Conservation (phyloP, 1,139 yeast species). For the Hanseniaspora gamundiae region DNA sequence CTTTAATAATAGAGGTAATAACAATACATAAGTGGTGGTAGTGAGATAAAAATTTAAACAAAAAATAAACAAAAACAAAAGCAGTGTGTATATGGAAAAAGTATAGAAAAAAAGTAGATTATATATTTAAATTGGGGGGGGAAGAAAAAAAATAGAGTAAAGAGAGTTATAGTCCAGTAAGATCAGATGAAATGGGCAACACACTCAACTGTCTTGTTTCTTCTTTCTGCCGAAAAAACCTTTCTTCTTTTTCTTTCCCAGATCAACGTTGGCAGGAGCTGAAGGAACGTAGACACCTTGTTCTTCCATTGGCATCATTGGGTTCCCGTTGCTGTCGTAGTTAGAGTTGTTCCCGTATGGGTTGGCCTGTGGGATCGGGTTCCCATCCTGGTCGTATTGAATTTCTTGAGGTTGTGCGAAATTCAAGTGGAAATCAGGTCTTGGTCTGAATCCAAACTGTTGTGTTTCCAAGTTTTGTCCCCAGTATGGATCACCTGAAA, state of each 20-base stretch:
- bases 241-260: conserved; percentile 45
- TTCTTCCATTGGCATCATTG: conserved; percentile 30
- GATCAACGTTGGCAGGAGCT: conserved; percentile 30
- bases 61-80: no score
- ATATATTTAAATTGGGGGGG: no score
- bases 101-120: no score
- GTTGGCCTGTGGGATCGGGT: conserved; percentile 7
- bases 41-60: no score
- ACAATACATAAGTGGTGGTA: no score
- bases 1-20: no score
- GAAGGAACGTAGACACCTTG: conserved; percentile 60
- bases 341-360: background rate
- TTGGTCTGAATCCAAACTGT: conserved; percentile 65
- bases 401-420: conserved; percentile 8
- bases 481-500: conserved; percentile 72
- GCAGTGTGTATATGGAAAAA: no score
- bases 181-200: no score
- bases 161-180: no score
- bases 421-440: conserved; percentile 40
- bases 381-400: conserved; percentile 6
- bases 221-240: conserved; percentile 70
- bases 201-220: conserved; percentile 15
- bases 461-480: conserved; percentile 71
- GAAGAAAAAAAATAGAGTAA: background rate
- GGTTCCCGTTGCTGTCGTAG: conserved; percentile 1